Base-by-base conservation (phyloP, 2,329 filamentous ascomycete species). In the Apiospora pterosperma region DNA sequence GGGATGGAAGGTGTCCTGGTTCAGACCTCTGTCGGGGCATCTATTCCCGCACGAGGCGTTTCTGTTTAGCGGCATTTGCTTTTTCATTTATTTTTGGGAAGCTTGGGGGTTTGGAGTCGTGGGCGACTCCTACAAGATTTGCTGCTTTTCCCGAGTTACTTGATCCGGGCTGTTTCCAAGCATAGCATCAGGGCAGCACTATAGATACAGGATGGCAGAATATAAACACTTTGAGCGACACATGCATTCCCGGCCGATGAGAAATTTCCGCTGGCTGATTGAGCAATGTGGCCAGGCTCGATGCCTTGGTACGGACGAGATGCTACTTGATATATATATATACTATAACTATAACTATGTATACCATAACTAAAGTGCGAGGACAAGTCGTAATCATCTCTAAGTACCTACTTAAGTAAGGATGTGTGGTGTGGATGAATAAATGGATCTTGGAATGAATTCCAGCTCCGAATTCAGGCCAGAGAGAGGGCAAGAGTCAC, bases 181-280 rank as follows among this genome's bases (percentile, higher is more conserved):
- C 61, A 63, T 63, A 63, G 61, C 61, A 63, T 55, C 10, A 55
- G 36, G 31, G 38, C 44, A 39, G 31, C 61, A 63, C 36, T 36
- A 63, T 63, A 63, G 61, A 63, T 25, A 39, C 61, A 55, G 34
- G 61, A 48, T 39, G 38, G 44, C 44, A 28, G 59, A 64, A 38
- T 36, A 48, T 62, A 62, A 55, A 34, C 2, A n/a, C 25, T 55
- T 52, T 31, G 10, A 21, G 48, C 48, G 28, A 55, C 28, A 55
- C 28, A n/a, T 52, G 23, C 19, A 19, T 52, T 52, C 44, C 25
- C 28, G 28, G 12, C 23, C 12, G 23, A 52, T 5, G 11, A 5
- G 23, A 28, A 23, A 42, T 11, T 42, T n/a, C 3, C 25, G 25
- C 6, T 7, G 25, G n/a, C n/a, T 31, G 44, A 28, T n/a, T 11